Base-by-base conservation (phyloP, 306 rosid species). In the Astragalus glycyphyllos region DNA sequence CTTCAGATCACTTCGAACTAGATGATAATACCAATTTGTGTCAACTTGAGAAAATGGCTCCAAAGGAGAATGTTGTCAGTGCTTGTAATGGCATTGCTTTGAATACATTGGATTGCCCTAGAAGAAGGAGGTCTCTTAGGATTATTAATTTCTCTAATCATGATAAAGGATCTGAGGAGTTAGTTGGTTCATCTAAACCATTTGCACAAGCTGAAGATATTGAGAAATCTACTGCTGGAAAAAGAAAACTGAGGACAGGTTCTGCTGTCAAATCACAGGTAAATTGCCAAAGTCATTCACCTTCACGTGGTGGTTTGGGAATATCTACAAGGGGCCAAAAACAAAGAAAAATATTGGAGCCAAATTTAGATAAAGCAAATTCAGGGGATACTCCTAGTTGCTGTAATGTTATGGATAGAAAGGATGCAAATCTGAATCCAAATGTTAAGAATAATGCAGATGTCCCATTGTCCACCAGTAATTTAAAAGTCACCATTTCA, bases 71-170 rank as follows among this genome's bases (percentile, higher is more conserved):
- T 77, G 66, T 57, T 77, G 53, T 51, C 80, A 12, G 67, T 79
- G 44, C 57, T 77, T 14, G 70, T 35, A 23, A 74, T 44, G 76
- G 58, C 11, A 8, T 53, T 66, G 53, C 80, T 26, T 62, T 64
- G 50, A 72, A 71, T 71, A 62, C 66, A 3, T 45, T 72, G 14
- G 82, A 67, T 73, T 82, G 65, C 80, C 84, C 86, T 51, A 76
- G 55, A 64, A 55, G 87, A 65, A 80, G 81, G 80, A 84, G 95
- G 75, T 94, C 90, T 72, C 72, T 23, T n/a, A 76, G 89, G 81
- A 86, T 58, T 46, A 72, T 77, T 66, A 86, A 58, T 29, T 44
- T 81, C 41, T 83, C 90, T 14, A 5, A 26, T 76, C 71, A 78
- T 73, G 72, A 40, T 50, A 41, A 59, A 70, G 81, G 60, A 40